phyloP scores from a whole-genome alignment of 2,329 filamentous ascomycete genomes.

The Grosmannia huntii region DNA sequence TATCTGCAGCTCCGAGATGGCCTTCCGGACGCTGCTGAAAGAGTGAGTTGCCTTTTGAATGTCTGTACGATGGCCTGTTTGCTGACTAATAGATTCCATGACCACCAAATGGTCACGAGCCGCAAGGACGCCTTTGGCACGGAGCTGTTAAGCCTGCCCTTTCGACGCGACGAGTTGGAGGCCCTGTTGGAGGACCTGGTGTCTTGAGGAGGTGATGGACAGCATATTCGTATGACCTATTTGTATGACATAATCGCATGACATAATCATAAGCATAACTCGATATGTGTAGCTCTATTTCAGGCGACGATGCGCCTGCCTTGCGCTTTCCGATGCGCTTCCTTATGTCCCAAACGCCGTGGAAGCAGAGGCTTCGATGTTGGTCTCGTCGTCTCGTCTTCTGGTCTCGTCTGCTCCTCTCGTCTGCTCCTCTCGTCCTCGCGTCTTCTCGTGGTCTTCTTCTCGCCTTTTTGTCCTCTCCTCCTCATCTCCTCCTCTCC shows the following conservation, averaged over 20 bases:
- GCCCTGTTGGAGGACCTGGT: constrained; percentile 67
- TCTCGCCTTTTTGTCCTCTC: neutral
- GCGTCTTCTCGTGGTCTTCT: neutral
- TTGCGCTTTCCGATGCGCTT: too few species aligned
- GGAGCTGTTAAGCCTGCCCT: constrained; percentile 74
- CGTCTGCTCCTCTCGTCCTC: too few species aligned
- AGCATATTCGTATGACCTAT: neutral
- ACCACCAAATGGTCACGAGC: constrained; percentile 93
- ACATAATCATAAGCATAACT: neutral
- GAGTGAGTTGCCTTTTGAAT: constrained; percentile 51
- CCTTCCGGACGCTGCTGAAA: constrained; percentile 84
- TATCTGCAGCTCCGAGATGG: constrained; percentile 92
- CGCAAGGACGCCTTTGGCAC: constrained; percentile 75
- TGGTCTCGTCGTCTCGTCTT: too few species aligned
- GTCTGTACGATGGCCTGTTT: neutral
- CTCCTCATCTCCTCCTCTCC: neutral
- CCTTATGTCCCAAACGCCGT: too few species aligned
- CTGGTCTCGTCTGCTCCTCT: too few species aligned
- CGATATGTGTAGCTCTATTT: neutral
- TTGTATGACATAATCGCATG: neutral
- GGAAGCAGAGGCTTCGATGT: too few species aligned
- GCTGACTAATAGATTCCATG: constrained; percentile 57
- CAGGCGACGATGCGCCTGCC: neutral
- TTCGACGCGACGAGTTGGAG: constrained; percentile 80
- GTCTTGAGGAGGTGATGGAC: constrained; percentile 14